Base-by-base conservation (phyloP, 306 rosid species). In the Boehmeria nivea region DNA sequence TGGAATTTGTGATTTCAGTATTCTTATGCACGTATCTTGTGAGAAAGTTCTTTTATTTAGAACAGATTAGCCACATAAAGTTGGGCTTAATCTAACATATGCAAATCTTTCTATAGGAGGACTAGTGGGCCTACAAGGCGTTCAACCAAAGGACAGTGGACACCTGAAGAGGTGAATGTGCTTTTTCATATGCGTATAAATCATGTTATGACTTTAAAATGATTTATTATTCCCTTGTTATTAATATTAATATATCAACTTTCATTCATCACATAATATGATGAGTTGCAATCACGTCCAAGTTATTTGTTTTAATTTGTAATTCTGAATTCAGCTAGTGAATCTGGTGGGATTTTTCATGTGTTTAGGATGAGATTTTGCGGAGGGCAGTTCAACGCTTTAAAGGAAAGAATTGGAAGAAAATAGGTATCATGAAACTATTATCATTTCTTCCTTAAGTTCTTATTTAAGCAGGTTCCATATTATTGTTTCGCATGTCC, bases 61-160 rank as follows among this genome's bases (percentile, higher is more conserved):
- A 31, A 31, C 5, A 31, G 5, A 31, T 31, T 31, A 31, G 9
- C 2, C 1, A 17, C 38, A 49, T 13, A 49, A 49, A 24, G 22
- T n/a, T 27, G 20, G 19, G 10, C 2, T 25, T 1, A 23, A 47
- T 58, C 72, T 43, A 64, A 60, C 10, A 8, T 13, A 47, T 10
- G 36, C 26, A 34, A 65, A 66, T n/a, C 51, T 48, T 38, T 37
- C 48, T 76, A 74, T 68, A 86, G 99, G 89, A 86, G 96, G 78
- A 88, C 99, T 38, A 93, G 79, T 68, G 99, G 96, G 60, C 99
- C 99, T 63, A 83, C 99, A 2, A 83, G 99, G 84, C 99, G 96
- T 54, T 93, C 99, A 64, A 85, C 99, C 0, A 93, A 93, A 79
- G 99, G 99, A 57, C 96, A 93, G 57, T 93, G 99, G 99, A 88